Evolutionary conservation across 2,329 filamentous ascomycete genomes (phyloP).

Genomic region (Microdochium paspali): DNA sequence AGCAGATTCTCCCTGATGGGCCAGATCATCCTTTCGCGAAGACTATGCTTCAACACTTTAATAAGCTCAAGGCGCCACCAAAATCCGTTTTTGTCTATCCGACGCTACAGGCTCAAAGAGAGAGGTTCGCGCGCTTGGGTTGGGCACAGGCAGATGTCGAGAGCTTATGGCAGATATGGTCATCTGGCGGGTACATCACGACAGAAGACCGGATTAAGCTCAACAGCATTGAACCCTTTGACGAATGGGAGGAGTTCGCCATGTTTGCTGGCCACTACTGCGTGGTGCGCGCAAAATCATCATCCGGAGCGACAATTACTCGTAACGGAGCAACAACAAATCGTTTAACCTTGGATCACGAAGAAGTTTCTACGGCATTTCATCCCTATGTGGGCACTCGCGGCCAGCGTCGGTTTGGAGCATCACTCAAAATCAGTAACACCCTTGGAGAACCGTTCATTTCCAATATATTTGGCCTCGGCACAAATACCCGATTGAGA

Average conservation of each 20-base stretch:
- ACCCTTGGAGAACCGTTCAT: conserved; percentile 32
- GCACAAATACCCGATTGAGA: conserved; percentile 31
- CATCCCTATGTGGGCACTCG: conserved; percentile 25
- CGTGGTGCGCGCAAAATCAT: conserved; percentile 54
- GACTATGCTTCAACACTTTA: conserved; percentile 78
- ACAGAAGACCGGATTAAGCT: conserved; percentile 49
- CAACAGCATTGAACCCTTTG: conserved; percentile 72
- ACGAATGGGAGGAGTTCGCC: conserved; percentile 93
- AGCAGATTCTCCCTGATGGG: conserved; percentile 77
- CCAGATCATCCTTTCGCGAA: conserved; percentile 71
- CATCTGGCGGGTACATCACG: conserved; percentile 55
- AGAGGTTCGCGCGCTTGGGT: conserved; percentile 59
- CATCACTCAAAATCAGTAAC: conserved; percentile 32
- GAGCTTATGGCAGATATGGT: conserved; percentile 80
- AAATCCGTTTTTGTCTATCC: conserved; percentile 65
- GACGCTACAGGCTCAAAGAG: conserved; percentile 52
- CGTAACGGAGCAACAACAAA: background rate
- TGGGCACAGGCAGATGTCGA: conserved; percentile 55
- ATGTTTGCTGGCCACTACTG: conserved; percentile 82
- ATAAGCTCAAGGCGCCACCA: conserved; percentile 71
- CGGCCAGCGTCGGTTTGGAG: conserved; percentile 51
- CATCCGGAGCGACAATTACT: background rate
- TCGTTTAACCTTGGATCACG: background rate
- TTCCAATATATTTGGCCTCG: conserved; percentile 33
- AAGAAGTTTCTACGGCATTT: conserved; percentile 10